Percentiles rank a stretch among this genome's conserved stretches.
Conservation (phyloP, 257 asterid species). For the Solanum chilense region DNA sequence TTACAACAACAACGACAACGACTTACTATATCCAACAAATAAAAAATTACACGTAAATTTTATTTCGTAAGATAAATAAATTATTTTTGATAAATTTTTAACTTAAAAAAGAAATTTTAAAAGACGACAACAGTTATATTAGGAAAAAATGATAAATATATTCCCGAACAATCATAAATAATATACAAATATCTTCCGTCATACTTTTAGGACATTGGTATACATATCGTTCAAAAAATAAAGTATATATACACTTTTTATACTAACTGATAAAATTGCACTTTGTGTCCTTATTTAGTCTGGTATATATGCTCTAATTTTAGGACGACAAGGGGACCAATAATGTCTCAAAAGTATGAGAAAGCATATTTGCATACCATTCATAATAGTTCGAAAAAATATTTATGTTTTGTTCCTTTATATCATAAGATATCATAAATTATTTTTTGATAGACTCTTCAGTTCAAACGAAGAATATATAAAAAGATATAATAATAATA, state of each 20-base stretch:
- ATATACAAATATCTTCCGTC: rapidly evolving
- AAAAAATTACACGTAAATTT: neutral
- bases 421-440: too few relatives aligned
- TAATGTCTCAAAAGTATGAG: rapidly evolving
- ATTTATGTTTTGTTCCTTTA: too few relatives aligned
- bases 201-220: too few relatives aligned
- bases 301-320: too few relatives aligned
- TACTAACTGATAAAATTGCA: neutral
- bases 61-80: neutral
- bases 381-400: rapidly evolving
- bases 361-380: rapidly evolving
- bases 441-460: neutral
- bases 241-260: rapidly evolving
- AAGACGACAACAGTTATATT: neutral
- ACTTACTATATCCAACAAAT: neutral
- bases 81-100: neutral
- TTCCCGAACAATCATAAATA: rapidly evolving
- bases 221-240: rapidly evolving
- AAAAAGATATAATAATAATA: neutral
- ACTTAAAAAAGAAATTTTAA: neutral
- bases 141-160: neutral
- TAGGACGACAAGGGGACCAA: rapidly evolving
- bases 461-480: neutral
- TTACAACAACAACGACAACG: neutral
- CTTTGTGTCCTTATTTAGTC: neutral